phyloP scores from a whole-genome alignment of 192 early-diverging fungal species.

The Backusella parvicylindrica region DNA sequence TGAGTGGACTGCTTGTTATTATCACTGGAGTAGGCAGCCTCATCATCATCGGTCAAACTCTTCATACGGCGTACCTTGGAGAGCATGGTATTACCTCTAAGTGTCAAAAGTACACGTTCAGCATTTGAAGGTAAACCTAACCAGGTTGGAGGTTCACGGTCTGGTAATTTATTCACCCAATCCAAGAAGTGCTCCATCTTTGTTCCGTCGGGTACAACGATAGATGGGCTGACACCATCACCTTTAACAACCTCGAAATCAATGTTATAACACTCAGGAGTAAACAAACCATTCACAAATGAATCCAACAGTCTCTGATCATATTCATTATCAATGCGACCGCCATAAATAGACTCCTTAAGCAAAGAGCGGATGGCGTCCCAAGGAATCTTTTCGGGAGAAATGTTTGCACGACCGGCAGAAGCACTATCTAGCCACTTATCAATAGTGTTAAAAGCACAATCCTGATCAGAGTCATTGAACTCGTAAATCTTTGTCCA shows the following conservation, averaged over 20 bases:
- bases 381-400: conserved; percentile 96
- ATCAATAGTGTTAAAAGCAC: conserved; percentile 85
- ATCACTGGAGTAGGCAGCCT: conserved; percentile 47
- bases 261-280: conserved; percentile 71
- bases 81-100: conserved; percentile 81
- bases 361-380: conserved; percentile 84
- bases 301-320: conserved; percentile 85
- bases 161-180: conserved; percentile 87
- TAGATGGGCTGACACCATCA: conserved; percentile 23
- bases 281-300: conserved; percentile 85
- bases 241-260: conserved; percentile 55
- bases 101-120: conserved; percentile 83
- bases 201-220: conserved; percentile 86
- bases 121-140: conserved; percentile 92
- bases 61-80: conserved; percentile 84
- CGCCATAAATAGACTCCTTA: conserved; percentile 92
- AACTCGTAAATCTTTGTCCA: conserved; percentile 99
- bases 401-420: conserved; percentile 81
- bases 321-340: conserved; percentile 89
- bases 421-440: conserved; percentile 85
- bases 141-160: conserved; percentile 95
- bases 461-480: conserved; percentile 96
- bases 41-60: conserved; percentile 78
- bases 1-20: conserved; percentile 11
- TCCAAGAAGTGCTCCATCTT: conserved; percentile 78